Conservation (phyloP, 129 eudicot species). For the Helichrysum umbraculigerum region DNA sequence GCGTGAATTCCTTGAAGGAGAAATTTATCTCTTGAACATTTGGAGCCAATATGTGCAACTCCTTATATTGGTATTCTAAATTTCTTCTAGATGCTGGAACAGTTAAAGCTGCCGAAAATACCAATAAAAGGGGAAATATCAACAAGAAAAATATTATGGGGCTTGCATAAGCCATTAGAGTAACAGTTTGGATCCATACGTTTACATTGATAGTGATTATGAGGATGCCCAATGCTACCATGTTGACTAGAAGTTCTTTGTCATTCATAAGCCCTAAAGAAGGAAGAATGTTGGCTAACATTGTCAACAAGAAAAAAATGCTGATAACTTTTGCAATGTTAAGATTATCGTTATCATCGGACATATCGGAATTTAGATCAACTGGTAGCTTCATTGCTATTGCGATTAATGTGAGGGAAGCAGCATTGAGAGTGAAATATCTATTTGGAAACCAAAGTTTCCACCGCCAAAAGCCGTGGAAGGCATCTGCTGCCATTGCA, state of each 20-base stretch:
- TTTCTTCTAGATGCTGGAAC: constrained; percentile 26
- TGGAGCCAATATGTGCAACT: background rate
- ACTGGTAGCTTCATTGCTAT: constrained; percentile 46
- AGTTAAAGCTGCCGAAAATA: constrained; percentile 16
- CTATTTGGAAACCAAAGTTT: constrained; percentile 45
- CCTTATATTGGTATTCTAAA: background rate
- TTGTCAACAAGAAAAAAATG: constrained; percentile 13
- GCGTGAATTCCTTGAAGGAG: background rate
- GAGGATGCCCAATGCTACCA: constrained; percentile 23
- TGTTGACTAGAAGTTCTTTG: constrained; percentile 11
- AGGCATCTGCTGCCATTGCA: constrained; percentile 40
- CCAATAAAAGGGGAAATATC: constrained; percentile 1
- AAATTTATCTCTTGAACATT: background rate
- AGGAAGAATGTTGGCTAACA: constrained; percentile 31
- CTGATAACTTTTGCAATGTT: background rate
- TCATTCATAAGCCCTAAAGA: constrained; percentile 30
- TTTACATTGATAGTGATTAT: constrained; percentile 18
- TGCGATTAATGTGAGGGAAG: constrained; percentile 39
- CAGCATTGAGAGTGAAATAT: constrained; percentile 41
- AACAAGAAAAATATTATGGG: background rate
- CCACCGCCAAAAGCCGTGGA: constrained; percentile 31
- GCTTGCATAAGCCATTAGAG: background rate
- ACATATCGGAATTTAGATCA: constrained; percentile 24
- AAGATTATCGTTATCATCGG: background rate
- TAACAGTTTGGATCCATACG: background rate